Conservation (phyloP, 306 rosid species). For the Mimosa pudica region DNA sequence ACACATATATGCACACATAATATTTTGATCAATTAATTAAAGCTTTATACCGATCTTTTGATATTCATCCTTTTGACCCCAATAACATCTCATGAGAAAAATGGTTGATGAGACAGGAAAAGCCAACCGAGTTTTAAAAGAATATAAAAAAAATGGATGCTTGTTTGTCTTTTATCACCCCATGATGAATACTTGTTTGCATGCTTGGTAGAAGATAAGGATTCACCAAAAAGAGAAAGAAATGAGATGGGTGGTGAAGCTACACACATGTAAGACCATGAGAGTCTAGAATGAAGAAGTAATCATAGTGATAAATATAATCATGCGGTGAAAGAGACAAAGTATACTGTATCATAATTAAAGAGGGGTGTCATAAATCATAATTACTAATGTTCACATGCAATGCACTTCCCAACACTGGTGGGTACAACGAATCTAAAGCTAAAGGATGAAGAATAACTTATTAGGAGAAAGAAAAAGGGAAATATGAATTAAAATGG, state of each 20-base stretch:
- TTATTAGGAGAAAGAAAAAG: background rate
- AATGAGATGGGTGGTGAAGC: no score
- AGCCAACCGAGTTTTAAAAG: no score
- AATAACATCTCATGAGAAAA: no score
- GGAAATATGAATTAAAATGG: background rate
- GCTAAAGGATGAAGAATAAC: background rate
- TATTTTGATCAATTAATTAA: no score
- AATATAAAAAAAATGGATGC: no score
- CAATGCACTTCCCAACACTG: background rate
- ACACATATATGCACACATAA: background rate
- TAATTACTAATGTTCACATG: constrained; percentile 26
- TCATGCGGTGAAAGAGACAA: constrained; percentile 1
- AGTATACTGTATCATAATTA: constrained; percentile 11
- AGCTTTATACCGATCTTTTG: background rate
- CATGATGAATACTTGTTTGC: no score
- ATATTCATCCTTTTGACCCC: background rate
- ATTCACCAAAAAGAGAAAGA: background rate
- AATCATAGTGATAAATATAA: no score
- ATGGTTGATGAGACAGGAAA: no score
- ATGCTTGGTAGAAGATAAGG: background rate
- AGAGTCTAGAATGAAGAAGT: no score
- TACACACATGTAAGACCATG: no score
- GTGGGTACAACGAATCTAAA: constrained; percentile 21
- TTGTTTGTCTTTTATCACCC: background rate
- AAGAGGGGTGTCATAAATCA: background rate